A percentile compares a stretch with the other conserved stretches of the same genome.
Conservation (phyloP, 2,329 filamentous ascomycete species). For the Atkinsonella texensis region DNA sequence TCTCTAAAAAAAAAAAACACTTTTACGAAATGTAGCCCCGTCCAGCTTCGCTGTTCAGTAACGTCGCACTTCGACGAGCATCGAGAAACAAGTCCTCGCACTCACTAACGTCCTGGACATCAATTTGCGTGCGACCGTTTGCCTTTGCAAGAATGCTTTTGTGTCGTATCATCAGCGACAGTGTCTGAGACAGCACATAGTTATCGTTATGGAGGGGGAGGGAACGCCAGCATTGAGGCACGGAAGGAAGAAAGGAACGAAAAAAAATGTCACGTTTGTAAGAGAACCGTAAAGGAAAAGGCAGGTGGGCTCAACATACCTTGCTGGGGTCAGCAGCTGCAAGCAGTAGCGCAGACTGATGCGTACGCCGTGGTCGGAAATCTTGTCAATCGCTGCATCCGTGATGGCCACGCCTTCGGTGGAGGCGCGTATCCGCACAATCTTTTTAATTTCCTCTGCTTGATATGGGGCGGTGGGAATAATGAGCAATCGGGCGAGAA, state of each 20-base stretch:
- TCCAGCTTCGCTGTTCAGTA: conserved; percentile 52
- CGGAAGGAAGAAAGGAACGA: not conserved
- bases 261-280: not conserved
- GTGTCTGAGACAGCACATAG: conserved; percentile 16
- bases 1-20: not conserved
- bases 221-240: not conserved
- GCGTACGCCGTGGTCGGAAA: conserved; percentile 74
- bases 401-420: conserved; percentile 71
- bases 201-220: not conserved
- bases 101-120: conserved; percentile 65
- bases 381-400: conserved; percentile 74
- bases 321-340: conserved; percentile 79
- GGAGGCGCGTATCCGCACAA: conserved; percentile 72
- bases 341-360: conserved; percentile 89
- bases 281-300: too few species aligned
- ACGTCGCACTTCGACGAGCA: conserved; percentile 61
- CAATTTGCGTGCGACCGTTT: conserved; percentile 64
- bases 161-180: conserved; percentile 20
- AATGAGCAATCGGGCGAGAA: conserved; percentile 87
- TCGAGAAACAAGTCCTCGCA: conserved; percentile 79
- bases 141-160: conserved; percentile 75
- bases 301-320: conserved; percentile 27
- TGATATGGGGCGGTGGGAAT: conserved; percentile 88
- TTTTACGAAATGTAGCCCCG: conserved; percentile 49
- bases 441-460: conserved; percentile 80